Percentiles rank a stretch among this genome's conserved stretches.
Conservation (phyloP, 2,329 filamentous ascomycete genomes). For the Alternaria incomplexa region DNA sequence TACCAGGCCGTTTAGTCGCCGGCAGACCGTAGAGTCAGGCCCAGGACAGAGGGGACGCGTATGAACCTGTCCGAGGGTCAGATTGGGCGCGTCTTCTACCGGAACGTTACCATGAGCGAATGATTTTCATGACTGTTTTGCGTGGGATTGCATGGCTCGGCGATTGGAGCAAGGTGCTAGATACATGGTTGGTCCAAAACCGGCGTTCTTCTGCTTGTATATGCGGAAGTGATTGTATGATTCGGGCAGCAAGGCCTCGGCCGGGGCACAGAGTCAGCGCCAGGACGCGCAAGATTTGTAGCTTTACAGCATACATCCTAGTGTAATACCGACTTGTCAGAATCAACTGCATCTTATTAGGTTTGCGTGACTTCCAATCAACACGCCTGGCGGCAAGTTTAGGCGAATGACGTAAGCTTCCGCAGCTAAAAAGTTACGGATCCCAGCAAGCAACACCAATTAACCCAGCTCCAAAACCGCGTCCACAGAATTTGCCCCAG, state of each 20-base stretch:
- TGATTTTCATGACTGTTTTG: slow-evolving; percentile 45
- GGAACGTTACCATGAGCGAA: slow-evolving; percentile 45
- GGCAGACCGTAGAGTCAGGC: slow-evolving; percentile 23
- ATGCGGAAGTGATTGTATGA: slow-evolving; percentile 15
- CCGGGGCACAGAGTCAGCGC: slow-evolving; percentile 17
- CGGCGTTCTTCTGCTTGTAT: slow-evolving; percentile 38
- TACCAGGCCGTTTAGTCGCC: slow-evolving; percentile 63
- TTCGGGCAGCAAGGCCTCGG: slow-evolving; percentile 14
- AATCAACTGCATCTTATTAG: slow-evolving; percentile 7
- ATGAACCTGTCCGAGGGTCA: slow-evolving; percentile 17
- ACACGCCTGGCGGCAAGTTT: slow-evolving; percentile 18
- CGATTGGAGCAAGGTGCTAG: slow-evolving; percentile 45
- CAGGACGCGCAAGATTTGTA: slow-evolving; percentile 11
- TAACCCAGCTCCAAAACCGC: background rate
- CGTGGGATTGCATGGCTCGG: slow-evolving; percentile 45
- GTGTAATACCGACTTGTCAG: slow-evolving; percentile 35
- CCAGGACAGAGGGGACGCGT: slow-evolving; percentile 14
- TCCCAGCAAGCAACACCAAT: slow-evolving; percentile 4
- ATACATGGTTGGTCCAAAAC: slow-evolving; percentile 32
- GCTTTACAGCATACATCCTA: slow-evolving; percentile 35
- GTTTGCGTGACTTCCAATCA: slow-evolving; percentile 2
- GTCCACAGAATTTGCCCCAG: background rate
- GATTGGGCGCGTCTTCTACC: slow-evolving; percentile 26
- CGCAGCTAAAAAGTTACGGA: slow-evolving; percentile 33
- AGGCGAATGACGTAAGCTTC: slow-evolving; percentile 28